Conservation (phyloP, 305 asterid genomes). For the Solanum hybrid region DNA sequence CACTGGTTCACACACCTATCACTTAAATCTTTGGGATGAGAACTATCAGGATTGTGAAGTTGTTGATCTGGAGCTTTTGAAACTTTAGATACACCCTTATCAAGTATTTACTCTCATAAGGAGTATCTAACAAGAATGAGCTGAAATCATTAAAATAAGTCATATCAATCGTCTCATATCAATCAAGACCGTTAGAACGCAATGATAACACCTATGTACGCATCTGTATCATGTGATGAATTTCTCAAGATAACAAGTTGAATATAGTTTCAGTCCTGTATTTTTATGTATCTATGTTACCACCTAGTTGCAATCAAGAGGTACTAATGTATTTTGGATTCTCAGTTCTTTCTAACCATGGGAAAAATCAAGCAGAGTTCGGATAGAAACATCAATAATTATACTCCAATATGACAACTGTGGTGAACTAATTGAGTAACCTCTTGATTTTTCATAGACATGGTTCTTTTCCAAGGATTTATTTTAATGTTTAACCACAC, state of each 20-base stretch:
- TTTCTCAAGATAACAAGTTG: slow-evolving; percentile 2
- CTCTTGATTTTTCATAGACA: background rate
- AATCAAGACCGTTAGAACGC: slow-evolving; percentile 17
- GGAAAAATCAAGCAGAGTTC: slow-evolving; percentile 15
- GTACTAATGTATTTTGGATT: slow-evolving; percentile 8
- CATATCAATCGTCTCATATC: background rate
- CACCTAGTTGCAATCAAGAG: slow-evolving; percentile 9
- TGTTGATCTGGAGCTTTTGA: slow-evolving; percentile 13
- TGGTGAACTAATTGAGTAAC: slow-evolving; percentile 21
- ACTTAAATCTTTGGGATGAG: background rate
- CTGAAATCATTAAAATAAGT: background rate
- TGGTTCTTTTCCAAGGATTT: background rate
- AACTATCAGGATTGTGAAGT: slow-evolving; percentile 8
- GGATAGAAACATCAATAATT: background rate
- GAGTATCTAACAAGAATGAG: slow-evolving; percentile 3
- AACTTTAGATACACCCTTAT: slow-evolving; percentile 8
- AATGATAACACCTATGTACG: slow-evolving; percentile 1
- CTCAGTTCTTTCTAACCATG: slow-evolving; percentile 19
- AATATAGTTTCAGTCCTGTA: background rate
- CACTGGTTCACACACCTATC: background rate
- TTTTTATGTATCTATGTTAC: slow-evolving; percentile 8
- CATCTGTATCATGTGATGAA: slow-evolving; percentile 26
- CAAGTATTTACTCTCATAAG: slow-evolving; percentile 16
- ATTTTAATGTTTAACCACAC: too few species aligned
- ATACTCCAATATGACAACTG: slow-evolving; percentile 31